Base-by-base conservation (phyloP, 331 rosid genomes). In the Arachis monticola region DNA sequence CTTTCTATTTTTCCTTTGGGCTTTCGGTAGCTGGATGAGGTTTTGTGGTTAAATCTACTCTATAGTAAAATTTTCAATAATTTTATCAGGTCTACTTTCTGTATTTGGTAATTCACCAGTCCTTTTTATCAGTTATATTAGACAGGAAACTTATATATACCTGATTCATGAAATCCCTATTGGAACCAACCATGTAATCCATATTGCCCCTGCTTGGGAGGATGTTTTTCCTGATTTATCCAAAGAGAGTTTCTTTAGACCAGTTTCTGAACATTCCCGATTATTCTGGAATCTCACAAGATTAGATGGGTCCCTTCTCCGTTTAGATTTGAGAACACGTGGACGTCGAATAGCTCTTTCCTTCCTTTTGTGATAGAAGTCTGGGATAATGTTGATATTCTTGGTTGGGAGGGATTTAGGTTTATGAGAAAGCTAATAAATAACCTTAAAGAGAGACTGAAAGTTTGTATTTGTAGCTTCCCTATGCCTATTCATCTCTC, bases 401-500 rank as follows among this genome's bases (percentile, higher is more conserved):
- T 3, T 38, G 41, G 41, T 38, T 38, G 41, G 41, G 41, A 38
- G 41, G 41, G 41, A 38, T 3, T 38, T 38, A 38, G 5, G 5
- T 38, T 38, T 38, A 38, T 38, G 41, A 38, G 41, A 38, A 38
- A 38, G 41, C 41, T 38, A 5, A 35, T 38, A 5, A 38, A 38
- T 3, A 38, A 38, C 4, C 41, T 38, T 38, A 35, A 4, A 35
- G 40, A 38, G 5, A 35, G 40, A 38, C 41, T 38, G 41, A 5
- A 38, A 38, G 41, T 72, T 66, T 64, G 48, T 69, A 56, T 50
- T 71, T 38, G 14, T 72, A 13, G 1, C 10, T 44, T 47, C 50
- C 51, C 65, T 59, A 27, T 10, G 60, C 50, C 9, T 55, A 46
- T 69, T 73, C 57, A 60, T 79, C 84, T 32, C 79, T 10, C 46